Conservation (phyloP, 495 filamentous ascomycete species). For the Amphirosellinia nigrospora region DNA sequence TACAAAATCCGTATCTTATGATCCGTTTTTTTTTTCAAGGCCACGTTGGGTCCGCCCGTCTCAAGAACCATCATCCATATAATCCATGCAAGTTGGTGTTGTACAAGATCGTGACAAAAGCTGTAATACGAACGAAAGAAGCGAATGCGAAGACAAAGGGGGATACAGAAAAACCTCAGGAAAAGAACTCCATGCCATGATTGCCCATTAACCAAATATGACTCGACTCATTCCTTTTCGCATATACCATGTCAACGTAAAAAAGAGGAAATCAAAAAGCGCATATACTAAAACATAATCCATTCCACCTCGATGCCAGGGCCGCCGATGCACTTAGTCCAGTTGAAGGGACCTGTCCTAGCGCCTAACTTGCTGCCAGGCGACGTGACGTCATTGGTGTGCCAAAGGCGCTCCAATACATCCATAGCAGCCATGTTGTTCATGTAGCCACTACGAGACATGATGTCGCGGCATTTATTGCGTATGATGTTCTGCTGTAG, state of each 20-base stretch:
- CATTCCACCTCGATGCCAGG: slow-evolving; percentile 76
- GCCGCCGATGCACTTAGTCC: slow-evolving; percentile 77
- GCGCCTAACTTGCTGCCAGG: slow-evolving; percentile 39
- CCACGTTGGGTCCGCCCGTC: slow-evolving; percentile 11
- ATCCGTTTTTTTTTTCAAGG: slow-evolving; percentile 24
- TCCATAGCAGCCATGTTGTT: slow-evolving; percentile 89
- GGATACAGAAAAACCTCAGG: slow-evolving; percentile 4
- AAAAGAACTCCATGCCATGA: slow-evolving; percentile 22
- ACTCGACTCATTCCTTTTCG: neutral
- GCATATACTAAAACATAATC: slow-evolving; percentile 71
- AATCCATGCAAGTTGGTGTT: slow-evolving; percentile 27
- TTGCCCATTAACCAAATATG: slow-evolving; percentile 11
- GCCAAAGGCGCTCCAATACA: slow-evolving; percentile 86
- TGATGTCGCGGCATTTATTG: slow-evolving; percentile 81
- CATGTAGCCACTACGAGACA: slow-evolving; percentile 85
- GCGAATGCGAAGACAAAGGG: slow-evolving; percentile 12
- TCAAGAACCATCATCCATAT: slow-evolving; percentile 25
- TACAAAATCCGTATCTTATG: slow-evolving; percentile 22
- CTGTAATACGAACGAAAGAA: slow-evolving; percentile 8
- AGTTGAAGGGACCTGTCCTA: slow-evolving; percentile 66
- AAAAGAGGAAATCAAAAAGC: neutral
- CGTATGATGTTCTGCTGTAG: slow-evolving; percentile 79
- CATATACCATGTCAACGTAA: neutral
- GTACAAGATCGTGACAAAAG: slow-evolving; percentile 23
- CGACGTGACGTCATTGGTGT: slow-evolving; percentile 55